These are phyloP conservation scores for Periconia digitata DNA, from an alignment of 2,329 filamentous ascomycete species.

Conservation along the genomic window DNA sequence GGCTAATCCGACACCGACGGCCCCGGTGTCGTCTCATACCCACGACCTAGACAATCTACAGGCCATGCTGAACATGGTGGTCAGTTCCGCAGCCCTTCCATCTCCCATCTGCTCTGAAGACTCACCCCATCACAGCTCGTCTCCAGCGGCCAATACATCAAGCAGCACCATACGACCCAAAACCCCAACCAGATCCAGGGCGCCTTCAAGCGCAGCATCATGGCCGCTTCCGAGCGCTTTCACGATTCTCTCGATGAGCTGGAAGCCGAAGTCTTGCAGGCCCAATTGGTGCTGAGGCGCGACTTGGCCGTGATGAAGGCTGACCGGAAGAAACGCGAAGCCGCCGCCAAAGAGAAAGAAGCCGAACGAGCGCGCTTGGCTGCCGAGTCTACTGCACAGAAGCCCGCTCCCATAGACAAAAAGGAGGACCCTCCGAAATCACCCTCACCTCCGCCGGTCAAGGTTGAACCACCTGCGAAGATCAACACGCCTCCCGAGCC, in stretches of 20 bases:
- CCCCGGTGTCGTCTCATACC: conserved; percentile 2
- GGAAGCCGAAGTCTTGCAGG: conserved; percentile 47
- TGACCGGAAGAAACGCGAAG: conserved; percentile 39
- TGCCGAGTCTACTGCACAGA: conserved; percentile 25
- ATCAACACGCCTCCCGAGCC: conserved; percentile 8
- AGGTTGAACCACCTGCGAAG: conserved; percentile 1
- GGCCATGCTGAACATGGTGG: conserved; percentile 51
- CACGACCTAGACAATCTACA: conserved; percentile 48
- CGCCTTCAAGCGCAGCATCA: conserved; percentile 42
- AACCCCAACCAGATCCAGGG: conserved; percentile 33
- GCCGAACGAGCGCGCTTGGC: conserved; percentile 35
- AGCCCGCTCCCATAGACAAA: conserved; percentile 10
- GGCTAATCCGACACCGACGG: conserved; percentile 6
- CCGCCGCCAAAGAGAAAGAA: conserved; percentile 32
- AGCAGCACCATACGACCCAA: conserved; percentile 39
- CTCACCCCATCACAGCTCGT: conserved; percentile 40
- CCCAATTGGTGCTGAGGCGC: conserved; percentile 37
- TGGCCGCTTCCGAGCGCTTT: conserved; percentile 46
- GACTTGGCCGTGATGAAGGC: conserved; percentile 41
- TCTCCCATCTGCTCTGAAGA: background rate
- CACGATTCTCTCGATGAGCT: conserved; percentile 56
- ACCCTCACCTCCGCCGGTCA: background rate
- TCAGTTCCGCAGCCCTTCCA: conserved; percentile 26
- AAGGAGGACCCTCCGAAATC: conserved; percentile 6
- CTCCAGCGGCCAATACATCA: conserved; percentile 49